Conservation (phyloP, 1,139 yeast species). For the Hyphopichia pseudoburtonii region DNA sequence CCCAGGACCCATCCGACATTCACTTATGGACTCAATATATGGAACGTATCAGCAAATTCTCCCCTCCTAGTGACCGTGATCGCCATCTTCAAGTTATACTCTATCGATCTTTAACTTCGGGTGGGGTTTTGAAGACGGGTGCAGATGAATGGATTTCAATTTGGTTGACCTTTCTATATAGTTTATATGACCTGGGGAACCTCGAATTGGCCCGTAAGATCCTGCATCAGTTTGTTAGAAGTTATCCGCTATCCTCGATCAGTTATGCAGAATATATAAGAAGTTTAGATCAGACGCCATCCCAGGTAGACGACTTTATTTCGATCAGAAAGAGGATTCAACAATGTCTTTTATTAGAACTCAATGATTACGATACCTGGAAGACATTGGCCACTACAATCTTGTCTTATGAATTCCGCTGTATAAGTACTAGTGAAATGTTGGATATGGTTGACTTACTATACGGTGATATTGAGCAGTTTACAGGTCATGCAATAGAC, state of each 20-base stretch:
- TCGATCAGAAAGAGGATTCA: slow-evolving; percentile 13
- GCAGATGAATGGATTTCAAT: slow-evolving; percentile 20
- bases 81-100: slow-evolving; percentile 19
- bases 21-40: slow-evolving; percentile 35
- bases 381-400: slow-evolving; percentile 32
- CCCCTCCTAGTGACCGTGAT: slow-evolving; percentile 8
- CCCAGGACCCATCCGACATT: slow-evolving; percentile 16
- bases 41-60: slow-evolving; percentile 23
- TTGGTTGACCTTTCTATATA: slow-evolving; percentile 31
- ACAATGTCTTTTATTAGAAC: slow-evolving; percentile 17
- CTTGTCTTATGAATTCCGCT: slow-evolving; percentile 17
- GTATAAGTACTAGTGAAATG: slow-evolving; percentile 10
- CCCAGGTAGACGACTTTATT: slow-evolving; percentile 10
- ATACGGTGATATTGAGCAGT: slow-evolving; percentile 10
- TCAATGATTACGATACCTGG: slow-evolving; percentile 33
- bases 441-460: slow-evolving; percentile 12
- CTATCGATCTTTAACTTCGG: slow-evolving; percentile 18
- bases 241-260: slow-evolving; percentile 22
- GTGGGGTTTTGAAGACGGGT: slow-evolving; percentile 1
- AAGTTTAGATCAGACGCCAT: slow-evolving; percentile 14
- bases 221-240: slow-evolving; percentile 19
- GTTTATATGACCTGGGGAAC: slow-evolving; percentile 15
- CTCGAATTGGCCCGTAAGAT: slow-evolving; percentile 5
- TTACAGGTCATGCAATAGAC: slow-evolving; percentile 22
- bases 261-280: slow-evolving; percentile 32